phyloP scores from a whole-genome alignment of 805 yeast genomes.

The Candida vartiovaarae region DNA sequence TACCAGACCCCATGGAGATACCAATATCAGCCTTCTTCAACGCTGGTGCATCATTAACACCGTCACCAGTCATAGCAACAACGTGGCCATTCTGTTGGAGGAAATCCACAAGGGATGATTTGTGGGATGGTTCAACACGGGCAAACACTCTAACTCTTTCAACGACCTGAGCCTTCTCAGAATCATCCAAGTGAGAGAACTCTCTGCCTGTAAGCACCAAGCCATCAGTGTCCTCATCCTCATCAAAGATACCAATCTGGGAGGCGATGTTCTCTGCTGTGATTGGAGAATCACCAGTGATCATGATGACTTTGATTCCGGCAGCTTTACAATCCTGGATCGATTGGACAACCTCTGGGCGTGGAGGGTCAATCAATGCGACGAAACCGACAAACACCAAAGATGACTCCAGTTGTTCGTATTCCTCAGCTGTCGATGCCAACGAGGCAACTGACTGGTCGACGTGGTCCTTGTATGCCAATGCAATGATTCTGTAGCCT shows the following conservation, averaged over 20 bases:
- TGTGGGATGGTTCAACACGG: conserved; percentile 51
- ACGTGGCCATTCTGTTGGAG: conserved; percentile 38
- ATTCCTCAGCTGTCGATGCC: conserved; percentile 29
- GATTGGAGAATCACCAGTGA: conserved; percentile 49
- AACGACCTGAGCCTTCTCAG: conserved; percentile 35
- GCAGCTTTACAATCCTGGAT: conserved; percentile 31
- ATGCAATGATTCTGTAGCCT: conserved; percentile 28
- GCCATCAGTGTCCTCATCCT: conserved; percentile 17
- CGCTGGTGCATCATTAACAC: conserved; percentile 61
- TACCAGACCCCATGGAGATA: conserved; percentile 57
- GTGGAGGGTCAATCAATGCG: conserved; percentile 40
- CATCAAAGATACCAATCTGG: conserved; percentile 33
- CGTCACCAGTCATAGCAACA: conserved; percentile 63
- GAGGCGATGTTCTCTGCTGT: conserved; percentile 46
- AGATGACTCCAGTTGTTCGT: conserved; percentile 25
- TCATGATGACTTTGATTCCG: conserved; percentile 37
- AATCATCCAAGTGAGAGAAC: conserved; percentile 27
- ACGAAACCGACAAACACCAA: conserved; percentile 33
- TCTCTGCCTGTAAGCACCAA: conserved; percentile 34
- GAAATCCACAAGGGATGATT: conserved; percentile 44
- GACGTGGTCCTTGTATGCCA: conserved; percentile 28
- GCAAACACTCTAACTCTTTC: conserved; percentile 41
- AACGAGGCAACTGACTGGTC: conserved; percentile 23
- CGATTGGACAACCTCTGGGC: conserved; percentile 30
- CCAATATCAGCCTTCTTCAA: conserved; percentile 57